Percentiles rank a stretch among this genome's conserved stretches.
Evolutionary conservation across 2,329 filamentous ascomycete genomes (phyloP).

Genomic region (Ustulina deusta): DNA sequence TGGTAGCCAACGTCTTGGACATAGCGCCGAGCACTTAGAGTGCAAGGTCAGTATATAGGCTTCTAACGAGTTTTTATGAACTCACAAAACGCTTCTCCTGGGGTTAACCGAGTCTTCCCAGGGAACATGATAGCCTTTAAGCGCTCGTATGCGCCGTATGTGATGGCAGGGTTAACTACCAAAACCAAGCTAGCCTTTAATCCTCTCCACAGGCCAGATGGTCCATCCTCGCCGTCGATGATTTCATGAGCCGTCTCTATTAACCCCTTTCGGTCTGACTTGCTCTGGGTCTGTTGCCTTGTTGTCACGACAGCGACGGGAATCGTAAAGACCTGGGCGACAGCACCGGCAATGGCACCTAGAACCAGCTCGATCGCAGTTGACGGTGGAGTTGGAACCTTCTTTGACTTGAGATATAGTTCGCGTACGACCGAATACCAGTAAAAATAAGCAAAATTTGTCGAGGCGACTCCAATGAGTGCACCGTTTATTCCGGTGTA

Average conservation of each 20-base stretch:
- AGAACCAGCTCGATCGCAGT: constrained; percentile 86
- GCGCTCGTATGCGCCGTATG: constrained; percentile 90
- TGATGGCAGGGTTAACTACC: constrained; percentile 96
- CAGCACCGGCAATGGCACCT: constrained; percentile 86
- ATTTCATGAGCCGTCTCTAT: constrained; percentile 91
- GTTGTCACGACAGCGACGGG: constrained; percentile 96
- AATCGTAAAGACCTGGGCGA: constrained; percentile 96
- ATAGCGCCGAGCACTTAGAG: constrained; percentile 84
- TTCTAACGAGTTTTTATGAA: constrained; percentile 43
- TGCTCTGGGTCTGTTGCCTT: constrained; percentile 91
- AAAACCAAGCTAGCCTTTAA: constrained; percentile 95
- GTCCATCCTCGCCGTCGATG: constrained; percentile 88
- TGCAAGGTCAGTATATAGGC: constrained; percentile 33
- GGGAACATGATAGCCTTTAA: constrained; percentile 83
- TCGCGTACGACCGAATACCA: constrained; percentile 93
- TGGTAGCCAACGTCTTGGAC: constrained; percentile 92
- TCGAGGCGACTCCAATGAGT: constrained; percentile 91
- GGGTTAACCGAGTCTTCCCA: constrained; percentile 77
- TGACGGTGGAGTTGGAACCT: constrained; percentile 68
- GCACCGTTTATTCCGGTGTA: constrained; percentile 91
- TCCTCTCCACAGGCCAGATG: constrained; percentile 90
- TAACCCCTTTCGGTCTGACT: constrained; percentile 85
- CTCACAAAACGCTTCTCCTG: constrained; percentile 92
- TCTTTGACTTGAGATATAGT: constrained; percentile 76
- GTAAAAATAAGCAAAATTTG: constrained; percentile 99